Conservation (phyloP, 352 stramenopile species). For the Vaucheria bursata region DNA sequence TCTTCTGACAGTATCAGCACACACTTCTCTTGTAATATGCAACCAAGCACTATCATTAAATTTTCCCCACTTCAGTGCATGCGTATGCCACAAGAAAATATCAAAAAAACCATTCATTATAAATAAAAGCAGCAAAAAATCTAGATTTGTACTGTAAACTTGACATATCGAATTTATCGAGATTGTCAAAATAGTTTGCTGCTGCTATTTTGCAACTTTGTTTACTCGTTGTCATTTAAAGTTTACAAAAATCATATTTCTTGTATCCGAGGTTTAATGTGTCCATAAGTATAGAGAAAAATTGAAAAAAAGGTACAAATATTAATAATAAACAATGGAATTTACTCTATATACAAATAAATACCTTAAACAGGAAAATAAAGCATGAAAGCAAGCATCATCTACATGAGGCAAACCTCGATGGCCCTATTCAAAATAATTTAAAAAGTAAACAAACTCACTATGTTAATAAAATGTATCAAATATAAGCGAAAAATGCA, state of each 20-base stretch:
- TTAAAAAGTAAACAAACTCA: no score
- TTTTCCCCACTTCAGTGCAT: background rate
- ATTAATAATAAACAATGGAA: background rate
- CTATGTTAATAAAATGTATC: no score
- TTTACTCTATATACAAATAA: no score
- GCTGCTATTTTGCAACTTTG: background rate
- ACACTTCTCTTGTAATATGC: constrained; percentile 30
- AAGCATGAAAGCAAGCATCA: constrained; percentile 12
- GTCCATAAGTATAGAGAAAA: background rate
- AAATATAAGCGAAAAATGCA: no score
- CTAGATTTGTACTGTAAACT: background rate
- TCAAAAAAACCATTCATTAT: background rate
- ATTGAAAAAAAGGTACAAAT: background rate
- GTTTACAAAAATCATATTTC: background rate
- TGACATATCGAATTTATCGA: background rate
- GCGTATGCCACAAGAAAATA: background rate
- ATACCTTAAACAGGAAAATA: constrained; percentile 25
- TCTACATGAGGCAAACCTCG: constrained; percentile 35
- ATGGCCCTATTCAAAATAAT: constrained; percentile 4
- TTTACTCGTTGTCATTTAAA: background rate
- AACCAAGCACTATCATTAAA: background rate
- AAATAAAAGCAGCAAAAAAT: background rate
- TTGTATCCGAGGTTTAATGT: background rate
- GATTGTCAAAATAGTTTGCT: background rate
- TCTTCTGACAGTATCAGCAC: constrained; percentile 31